Base-by-base conservation (phyloP, 1,284 basidiomycete genomes). In the Fomes fomentarius region DNA sequence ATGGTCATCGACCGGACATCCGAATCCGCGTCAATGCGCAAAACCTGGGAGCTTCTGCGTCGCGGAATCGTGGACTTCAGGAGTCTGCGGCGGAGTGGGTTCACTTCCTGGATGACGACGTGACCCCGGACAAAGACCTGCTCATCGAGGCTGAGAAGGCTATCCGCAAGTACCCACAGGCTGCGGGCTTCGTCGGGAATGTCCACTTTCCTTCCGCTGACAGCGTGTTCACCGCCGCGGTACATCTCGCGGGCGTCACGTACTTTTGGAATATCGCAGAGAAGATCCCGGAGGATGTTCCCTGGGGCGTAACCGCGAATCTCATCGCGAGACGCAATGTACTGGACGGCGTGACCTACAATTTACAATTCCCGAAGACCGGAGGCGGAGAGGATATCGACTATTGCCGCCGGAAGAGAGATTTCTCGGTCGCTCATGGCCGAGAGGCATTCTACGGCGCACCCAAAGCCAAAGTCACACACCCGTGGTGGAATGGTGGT, bases 361-460 rank as follows among this genome's bases (percentile, higher is more conserved):
- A 78, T 59, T 63, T 73, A 3, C 63, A 60, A 7, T 85, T 82
- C 57, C 84, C 84, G 1, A 85, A 83, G 69, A 85, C 82, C 1
- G 82, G 83, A 2, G 82, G 84, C 4, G 84, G 83, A 0, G 84
- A 86, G 57, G 83, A 86, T 42, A 83, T 85, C 19, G 79, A 84
- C 59, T 85, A 78, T 56, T 83, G 82, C 58, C 69, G 74, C n/a
- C 65, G 67, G 56, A 84, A 83, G 63, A 73, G 81, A 10, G 64
- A 71, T 7, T 71, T 64, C 34, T 76, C 73, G 24, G 41, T 79
- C 21, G 53, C 54, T 4, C 54, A 66, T 15, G 74, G 73, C 1
- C 65, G 71, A 6, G 65, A 74, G 44, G 77, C 77, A 0, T 83
- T 85, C 60, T 57, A 68, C 34, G 71, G 79, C 2, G 82, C 82